Conservation (phyloP, 345 rosid species). For the Eucalyptus tenuipes region DNA sequence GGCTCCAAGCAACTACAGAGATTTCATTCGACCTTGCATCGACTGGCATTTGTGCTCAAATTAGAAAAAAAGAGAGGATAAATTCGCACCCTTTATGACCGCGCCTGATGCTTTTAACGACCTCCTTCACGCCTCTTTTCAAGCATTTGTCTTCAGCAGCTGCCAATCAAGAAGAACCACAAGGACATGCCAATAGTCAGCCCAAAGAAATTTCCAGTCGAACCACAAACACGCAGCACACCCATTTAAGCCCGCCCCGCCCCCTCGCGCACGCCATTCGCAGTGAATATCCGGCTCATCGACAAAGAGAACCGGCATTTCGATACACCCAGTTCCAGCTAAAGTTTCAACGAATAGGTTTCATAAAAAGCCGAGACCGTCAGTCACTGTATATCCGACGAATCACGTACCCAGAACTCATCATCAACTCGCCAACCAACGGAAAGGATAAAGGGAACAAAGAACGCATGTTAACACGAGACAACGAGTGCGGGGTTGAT, state of each 20-base stretch:
- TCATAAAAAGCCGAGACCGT: neutral
- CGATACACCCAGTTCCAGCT: neutral
- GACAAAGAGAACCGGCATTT: neutral
- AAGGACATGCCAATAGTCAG: neutral
- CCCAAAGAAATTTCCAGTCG: neutral
- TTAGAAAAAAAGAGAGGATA: neutral
- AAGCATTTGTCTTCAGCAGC: conserved; percentile 87
- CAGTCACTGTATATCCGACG: neutral
- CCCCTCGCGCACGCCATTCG: neutral
- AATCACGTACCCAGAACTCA: neutral
- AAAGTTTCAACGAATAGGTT: neutral
- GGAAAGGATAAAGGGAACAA: neutral
- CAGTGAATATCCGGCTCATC: neutral
- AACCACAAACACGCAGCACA: neutral
- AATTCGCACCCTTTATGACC: conserved; percentile 69
- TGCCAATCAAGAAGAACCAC: neutral
- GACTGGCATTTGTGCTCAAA: neutral
- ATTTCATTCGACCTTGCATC: neutral
- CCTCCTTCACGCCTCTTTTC: conserved; percentile 99
- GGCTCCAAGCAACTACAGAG: neutral
- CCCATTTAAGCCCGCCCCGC: neutral
- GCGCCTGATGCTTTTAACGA: conserved; percentile 81
- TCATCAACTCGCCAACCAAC: neutral
- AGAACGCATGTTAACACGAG: neutral
- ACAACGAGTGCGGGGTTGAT: neutral